These are phyloP conservation scores for Canavalia gladiata DNA, from an alignment of 306 rosid genomes.

Conservation along the genomic window DNA sequence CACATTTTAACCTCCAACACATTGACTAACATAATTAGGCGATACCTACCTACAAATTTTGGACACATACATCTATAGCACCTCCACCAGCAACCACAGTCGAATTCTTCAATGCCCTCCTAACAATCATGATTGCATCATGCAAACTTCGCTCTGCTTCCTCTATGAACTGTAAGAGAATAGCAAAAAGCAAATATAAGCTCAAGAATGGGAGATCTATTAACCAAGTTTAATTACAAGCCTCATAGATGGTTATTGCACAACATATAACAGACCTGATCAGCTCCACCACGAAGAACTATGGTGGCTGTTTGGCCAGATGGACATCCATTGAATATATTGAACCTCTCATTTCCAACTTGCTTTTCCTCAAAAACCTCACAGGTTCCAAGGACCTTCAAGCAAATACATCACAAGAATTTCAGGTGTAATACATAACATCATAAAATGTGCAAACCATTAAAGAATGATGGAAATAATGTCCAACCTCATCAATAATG, in stretches of 20 bases:
- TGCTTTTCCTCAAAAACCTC: conserved; percentile 94
- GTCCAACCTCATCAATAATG: conserved; percentile 84
- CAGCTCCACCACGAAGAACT: conserved; percentile 99
- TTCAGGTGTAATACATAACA: conserved; percentile 37
- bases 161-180: conserved; percentile 83
- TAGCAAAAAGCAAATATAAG: conserved; percentile 26
- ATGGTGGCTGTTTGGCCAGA: conserved; percentile 95
- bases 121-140: conserved; percentile 98
- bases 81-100: conserved; percentile 99
- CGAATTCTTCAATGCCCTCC: conserved; percentile 97
- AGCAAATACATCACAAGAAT: conserved; percentile 40
- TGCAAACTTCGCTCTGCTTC: conserved; percentile 99
- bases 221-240: not conserved
- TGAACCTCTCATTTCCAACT: conserved; percentile 98
- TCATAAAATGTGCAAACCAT: conserved; percentile 6
- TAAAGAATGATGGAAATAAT: conserved; percentile 11
- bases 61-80: conserved; percentile 88
- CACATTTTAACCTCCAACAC: conserved; percentile 23
- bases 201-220: conserved; percentile 32
- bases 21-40: not conserved
- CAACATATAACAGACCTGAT: conserved; percentile 70
- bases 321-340: conserved; percentile 95
- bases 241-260: conserved; percentile 17
- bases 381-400: conserved; percentile 95
- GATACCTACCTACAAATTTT: conserved; percentile 30